Base-by-base conservation (phyloP, 257 asterid species). In the Fraxinus americana region DNA sequence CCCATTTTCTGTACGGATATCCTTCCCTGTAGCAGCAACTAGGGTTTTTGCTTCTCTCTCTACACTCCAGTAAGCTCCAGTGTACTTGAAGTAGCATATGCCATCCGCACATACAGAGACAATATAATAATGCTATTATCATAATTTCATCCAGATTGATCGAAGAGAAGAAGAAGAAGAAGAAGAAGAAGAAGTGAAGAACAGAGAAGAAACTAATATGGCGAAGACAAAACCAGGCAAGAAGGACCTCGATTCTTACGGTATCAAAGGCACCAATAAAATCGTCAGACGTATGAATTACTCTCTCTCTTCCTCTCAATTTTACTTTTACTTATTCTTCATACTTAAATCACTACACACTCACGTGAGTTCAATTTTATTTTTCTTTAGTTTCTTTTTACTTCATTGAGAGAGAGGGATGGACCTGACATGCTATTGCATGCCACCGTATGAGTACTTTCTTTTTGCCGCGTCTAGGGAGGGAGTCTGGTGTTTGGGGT, bases 211-310 rank as follows among this genome's bases (percentile, higher is more conserved):
- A 61, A 41, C 48, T 41, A 41, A 41, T 48, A 95, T 95, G 98
- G 99, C 97, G 74, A 95, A 95, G 94, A 95, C 99, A 76, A 95
- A 93, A 86, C 98, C 98, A 29, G 99, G 99, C 45, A 91, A 89
- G 80, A 91, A 92, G 83, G 97, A 93, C 90, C 85, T 93, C 36
- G 97, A 95, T 85, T 86, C 92, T 14, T 95, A 93, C 92, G 80
- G 88, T 57, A 89, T 95, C 75, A 88, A 88, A 83, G 99, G 97
- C 81, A 93, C 99, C 88, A 88, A 85, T 89, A 93, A 95, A 89
- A 78, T 93, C 80, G 98, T 95, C 66, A 86, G 94, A 88, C 85
- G 96, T 92, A 86, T 72, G 21, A 10, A 23, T 61, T 61, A 61
- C 32, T 61, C 14, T 7, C n/a, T 39, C 48, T 29, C 4, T 16